A percentile compares a stretch with the other conserved stretches of the same genome.
These are phyloP conservation scores for Mycena sanguinolenta DNA, from an alignment of 768 basidiomycete genomes.

Conservation along the genomic window DNA sequence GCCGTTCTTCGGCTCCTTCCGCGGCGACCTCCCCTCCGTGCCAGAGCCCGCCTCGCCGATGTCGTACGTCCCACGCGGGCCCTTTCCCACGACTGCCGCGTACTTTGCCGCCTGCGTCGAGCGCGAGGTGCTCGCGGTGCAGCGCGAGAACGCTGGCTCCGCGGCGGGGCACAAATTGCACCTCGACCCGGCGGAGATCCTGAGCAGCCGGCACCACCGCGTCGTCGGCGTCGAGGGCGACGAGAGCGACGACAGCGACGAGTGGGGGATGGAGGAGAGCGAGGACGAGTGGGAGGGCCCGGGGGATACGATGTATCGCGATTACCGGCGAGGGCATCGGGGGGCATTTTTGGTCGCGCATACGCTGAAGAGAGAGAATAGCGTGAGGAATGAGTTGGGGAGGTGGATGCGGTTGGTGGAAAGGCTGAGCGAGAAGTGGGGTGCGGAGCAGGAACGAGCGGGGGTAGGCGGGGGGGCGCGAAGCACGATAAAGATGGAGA, in stretches of 20 bases:
- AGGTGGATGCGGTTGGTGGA: conserved; percentile 81
- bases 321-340: conserved; percentile 86
- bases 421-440: conserved; percentile 52
- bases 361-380: conserved; percentile 71
- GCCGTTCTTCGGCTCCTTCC: conserved; percentile 90
- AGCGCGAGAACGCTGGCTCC: conserved; percentile 83
- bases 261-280: conserved; percentile 83
- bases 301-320: conserved; percentile 83
- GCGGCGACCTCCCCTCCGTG: conserved; percentile 82
- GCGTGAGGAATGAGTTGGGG: conserved; percentile 76
- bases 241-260: conserved; percentile 81
- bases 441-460: conserved; percentile 38
- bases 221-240: conserved; percentile 78
- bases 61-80: conserved; percentile 81
- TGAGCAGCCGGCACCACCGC: conserved; percentile 77
- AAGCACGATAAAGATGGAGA: conserved; percentile 43
- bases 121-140: conserved; percentile 82
- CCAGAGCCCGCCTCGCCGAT: conserved; percentile 74
- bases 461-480: conserved; percentile 27
- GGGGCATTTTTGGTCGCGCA: conserved; percentile 85
- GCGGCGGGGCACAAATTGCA: conserved; percentile 82
- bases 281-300: conserved; percentile 86
- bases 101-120: conserved; percentile 77
- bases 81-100: conserved; percentile 71
- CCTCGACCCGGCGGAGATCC: conserved; percentile 85